Base-by-base conservation (phyloP, 306 rosid species). In the Quercus mongolica region DNA sequence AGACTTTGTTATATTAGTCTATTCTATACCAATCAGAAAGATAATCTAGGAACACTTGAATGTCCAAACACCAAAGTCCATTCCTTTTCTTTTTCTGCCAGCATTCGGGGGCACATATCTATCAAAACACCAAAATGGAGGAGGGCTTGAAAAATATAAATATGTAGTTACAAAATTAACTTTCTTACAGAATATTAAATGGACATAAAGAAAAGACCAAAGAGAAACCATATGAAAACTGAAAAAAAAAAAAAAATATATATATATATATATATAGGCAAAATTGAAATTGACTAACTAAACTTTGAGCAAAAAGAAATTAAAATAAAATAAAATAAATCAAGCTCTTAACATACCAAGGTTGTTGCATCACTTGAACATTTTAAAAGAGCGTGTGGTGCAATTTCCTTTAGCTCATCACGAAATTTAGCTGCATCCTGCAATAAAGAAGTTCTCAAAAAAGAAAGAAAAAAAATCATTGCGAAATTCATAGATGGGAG, bases 401-500 rank as follows among this genome's bases (percentile, higher is more conserved):
- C 87, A 63, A 93, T 88, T 84, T 84, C 89, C 81, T 81, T 90
- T 38, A 95, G 89, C 85, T 95, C 97, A 55, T 95, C 93, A 17
- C 97, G 99, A 79, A 85, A 91, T 76, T 83, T 93, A 58, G 93
- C 98, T 30, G 99, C 99, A 33, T 95, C 99, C 99, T 95, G 87
- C 20, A 26, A 54, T 1, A 54, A 15, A 30, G 9, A 20, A 31
- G 49, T 67, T 18, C 23, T 21, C 71, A 19, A 33, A 38, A 64
- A 13, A 56, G 52, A 61, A 1, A 17, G 12, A 63, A 11, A 38
- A 75, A 58, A 77, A 28, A 75, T 69, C 19, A 28, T 28, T 31
- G 75, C 26, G 65, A 77, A 67, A 30, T 72, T 35, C 3, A 77
- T 23, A 69, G 70, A 78, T 19, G 57, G 33, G 63, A 14, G 38